Conservation (phyloP, 208 protist genomes). For the Leishmania tropica region DNA sequence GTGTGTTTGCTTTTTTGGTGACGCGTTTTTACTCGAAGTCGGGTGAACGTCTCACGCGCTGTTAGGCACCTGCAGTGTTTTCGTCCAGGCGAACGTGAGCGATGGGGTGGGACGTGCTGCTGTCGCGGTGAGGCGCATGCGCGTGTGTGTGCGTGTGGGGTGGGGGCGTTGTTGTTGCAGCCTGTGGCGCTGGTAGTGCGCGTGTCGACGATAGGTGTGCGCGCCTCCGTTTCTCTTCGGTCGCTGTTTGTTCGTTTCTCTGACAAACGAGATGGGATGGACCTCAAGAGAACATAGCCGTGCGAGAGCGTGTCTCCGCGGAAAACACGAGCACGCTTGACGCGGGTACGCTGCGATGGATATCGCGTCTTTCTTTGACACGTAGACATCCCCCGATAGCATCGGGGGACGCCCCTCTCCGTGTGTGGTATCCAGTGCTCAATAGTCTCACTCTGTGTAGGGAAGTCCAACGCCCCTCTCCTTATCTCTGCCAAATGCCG, state of each 20-base stretch:
- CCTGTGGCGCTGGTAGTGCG: no score
- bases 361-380: neutral
- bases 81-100: neutral
- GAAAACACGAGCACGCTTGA: neutral
- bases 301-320: neutral
- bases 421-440: neutral
- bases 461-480: neutral
- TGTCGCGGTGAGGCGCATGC: neutral
- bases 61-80: neutral
- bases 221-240: neutral
- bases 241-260: neutral
- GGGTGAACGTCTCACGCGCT: neutral
- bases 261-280: neutral
- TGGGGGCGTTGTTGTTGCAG: no score
- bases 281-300: neutral
- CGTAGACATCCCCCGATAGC: neutral
- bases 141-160: no score
- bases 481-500: neutral
- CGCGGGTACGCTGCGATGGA: neutral
- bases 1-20: neutral
- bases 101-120: neutral
- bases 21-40: neutral
- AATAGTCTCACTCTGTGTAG: neutral
- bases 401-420: neutral
- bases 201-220: neutral